These are phyloP conservation scores for Hypoxylon sp. DNA, from an alignment of 2,329 filamentous ascomycete species.

Conservation along the genomic window DNA sequence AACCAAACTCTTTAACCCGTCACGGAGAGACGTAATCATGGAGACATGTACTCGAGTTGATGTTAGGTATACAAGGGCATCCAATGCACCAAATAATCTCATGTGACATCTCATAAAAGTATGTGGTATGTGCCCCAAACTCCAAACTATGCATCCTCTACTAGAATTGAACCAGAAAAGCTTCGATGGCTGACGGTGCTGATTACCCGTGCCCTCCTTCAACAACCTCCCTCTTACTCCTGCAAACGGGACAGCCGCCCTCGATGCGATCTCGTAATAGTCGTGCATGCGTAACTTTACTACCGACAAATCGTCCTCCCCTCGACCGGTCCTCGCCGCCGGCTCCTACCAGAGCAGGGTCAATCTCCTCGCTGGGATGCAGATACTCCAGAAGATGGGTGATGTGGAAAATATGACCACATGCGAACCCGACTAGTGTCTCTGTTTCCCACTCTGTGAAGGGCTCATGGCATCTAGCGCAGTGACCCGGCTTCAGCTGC, in stretches of 20 bases:
- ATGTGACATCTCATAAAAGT: conserved; percentile 7
- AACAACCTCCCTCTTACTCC: conserved; percentile 52
- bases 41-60: not conserved
- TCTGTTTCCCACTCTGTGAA: conserved; percentile 76
- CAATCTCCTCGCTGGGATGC: conserved; percentile 61
- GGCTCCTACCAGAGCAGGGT: conserved; percentile 51
- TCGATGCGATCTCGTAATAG: conserved; percentile 79
- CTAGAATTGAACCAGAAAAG: conserved; percentile 15
- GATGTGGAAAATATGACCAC: conserved; percentile 86
- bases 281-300: conserved; percentile 89
- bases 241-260: conserved; percentile 75
- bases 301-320: conserved; percentile 77
- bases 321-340: conserved; percentile 59
- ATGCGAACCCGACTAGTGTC: conserved; percentile 84
- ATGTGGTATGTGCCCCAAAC: conserved; percentile 35
- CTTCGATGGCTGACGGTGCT: not conserved
- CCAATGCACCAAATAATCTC: conserved; percentile 20
- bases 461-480: conserved; percentile 69
- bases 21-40: not conserved
- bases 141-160: conserved; percentile 39
- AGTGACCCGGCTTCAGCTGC: conserved; percentile 67
- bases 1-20: not conserved
- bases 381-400: conserved; percentile 75
- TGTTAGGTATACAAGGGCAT: conserved; percentile 4
- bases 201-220: conserved; percentile 28